phyloP scores from a whole-genome alignment of 78 protist genomes.

The Trichosphaerium sp. region DNA sequence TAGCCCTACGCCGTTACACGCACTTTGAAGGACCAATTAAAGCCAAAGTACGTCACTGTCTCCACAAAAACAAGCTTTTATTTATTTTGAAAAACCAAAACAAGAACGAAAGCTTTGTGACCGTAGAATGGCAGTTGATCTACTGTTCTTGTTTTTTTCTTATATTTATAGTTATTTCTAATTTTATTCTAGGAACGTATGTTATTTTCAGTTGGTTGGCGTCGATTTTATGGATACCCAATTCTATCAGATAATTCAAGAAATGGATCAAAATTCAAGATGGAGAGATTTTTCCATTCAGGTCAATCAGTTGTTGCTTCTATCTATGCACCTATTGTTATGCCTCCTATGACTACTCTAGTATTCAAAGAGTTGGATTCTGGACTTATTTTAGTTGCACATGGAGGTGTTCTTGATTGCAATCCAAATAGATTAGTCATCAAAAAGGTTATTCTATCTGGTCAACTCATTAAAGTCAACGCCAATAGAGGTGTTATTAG shows the following conservation, averaged over 20 bases:
- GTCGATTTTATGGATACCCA: conserved; percentile 45
- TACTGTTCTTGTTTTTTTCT: background rate
- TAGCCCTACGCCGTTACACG: conserved; percentile 33
- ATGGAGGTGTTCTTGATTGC: conserved; percentile 20
- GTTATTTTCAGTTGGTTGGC: conserved; percentile 49
- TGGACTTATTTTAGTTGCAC: background rate
- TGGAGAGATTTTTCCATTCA: conserved; percentile 57
- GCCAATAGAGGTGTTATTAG: conserved; percentile 66
- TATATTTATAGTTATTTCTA: too few relatives aligned
- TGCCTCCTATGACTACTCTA: conserved; percentile 60
- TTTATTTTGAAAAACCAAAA: background rate
- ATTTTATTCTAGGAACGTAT: conserved; percentile 4
- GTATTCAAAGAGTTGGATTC: conserved; percentile 25
- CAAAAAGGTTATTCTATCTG: conserved; percentile 86
- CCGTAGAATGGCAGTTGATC: background rate
- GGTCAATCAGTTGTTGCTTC: conserved; percentile 51
- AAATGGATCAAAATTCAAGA: conserved; percentile 58
- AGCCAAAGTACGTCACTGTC: conserved; percentile 48
- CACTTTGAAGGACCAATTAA: conserved; percentile 38
- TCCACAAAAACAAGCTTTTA: background rate
- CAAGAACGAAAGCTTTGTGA: background rate
- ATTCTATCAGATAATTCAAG: conserved; percentile 49
- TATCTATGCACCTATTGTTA: conserved; percentile 67
- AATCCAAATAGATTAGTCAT: conserved; percentile 86
- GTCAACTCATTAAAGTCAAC: conserved; percentile 70